Base-by-base conservation (phyloP, 805 yeast genomes). In the Debaryomyces maramus region DNA sequence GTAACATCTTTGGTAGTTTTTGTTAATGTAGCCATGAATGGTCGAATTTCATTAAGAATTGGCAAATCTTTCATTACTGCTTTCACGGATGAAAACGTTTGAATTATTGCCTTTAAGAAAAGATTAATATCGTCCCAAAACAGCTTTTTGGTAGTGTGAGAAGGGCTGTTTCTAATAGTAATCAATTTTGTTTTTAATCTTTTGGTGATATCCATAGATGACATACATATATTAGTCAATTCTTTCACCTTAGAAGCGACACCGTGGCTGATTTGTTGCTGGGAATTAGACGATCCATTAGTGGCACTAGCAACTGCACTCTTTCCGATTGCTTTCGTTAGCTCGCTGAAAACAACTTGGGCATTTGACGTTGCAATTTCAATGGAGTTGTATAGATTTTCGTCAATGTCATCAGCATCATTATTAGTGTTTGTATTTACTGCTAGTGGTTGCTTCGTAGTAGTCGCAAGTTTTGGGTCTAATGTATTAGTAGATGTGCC, bases 1-100 rank as follows among this genome's bases (percentile, higher is more conserved):
- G 97, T 89, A 11, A 91, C 85, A 55, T 91, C 98, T 54, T 91
- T 91, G 3, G 97, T 88, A 3, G 90, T 85, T 48, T 88, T 81
- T 0, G 97, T 90, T 43, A 91, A 68, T 26, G 81, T 78, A 0
- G 96, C 87, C 63, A 91, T 75, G 5, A 86, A 79, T 6, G 90
- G 82, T 42, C 96, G 70, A 5, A 84, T 83, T 40, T 87, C 96
- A 50, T 85, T 82, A 37, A 91, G 70, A 11, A 83, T 75, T 0
- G 95, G 90, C 41, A 88, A 71, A 47, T 87, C 97, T 39, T 78
- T 76, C 79, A 91, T 84, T 2, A 95, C 82, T 1, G 77, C 73
- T 55, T 89, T 89, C 0, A 95, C 88, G 1, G 87, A 79, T 2
- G 91, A 93, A 48, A 91, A 70, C 31, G 93, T 87, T 24, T 81